Conservation (phyloP, 345 rosid genomes). For the Psidium friedrichsthalianum region DNA sequence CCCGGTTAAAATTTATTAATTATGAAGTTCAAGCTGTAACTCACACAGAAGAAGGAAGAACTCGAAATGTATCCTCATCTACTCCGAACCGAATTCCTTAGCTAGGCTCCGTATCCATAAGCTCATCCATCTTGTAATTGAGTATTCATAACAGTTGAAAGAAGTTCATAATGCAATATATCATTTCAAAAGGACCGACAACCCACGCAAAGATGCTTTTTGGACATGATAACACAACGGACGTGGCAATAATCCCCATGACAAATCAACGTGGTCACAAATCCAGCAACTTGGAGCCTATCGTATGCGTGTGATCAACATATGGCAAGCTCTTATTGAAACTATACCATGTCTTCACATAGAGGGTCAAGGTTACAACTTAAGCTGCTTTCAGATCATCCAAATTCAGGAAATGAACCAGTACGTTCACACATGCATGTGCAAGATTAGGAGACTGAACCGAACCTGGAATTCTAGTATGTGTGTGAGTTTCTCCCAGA, state of each 20-base stretch:
- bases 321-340: background rate
- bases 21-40: background rate
- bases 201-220: background rate
- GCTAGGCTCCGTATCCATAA: background rate
- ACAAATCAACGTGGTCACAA: background rate
- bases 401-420: background rate
- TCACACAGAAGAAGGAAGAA: background rate
- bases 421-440: background rate
- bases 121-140: background rate
- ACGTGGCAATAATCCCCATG: background rate
- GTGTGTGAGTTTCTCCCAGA: background rate
- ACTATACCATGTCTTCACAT: background rate
- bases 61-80: background rate
- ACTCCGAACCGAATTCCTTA: background rate
- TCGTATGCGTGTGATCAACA: background rate
- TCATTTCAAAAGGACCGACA: background rate
- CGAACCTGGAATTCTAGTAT: background rate
- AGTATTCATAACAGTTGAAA: background rate
- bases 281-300: background rate
- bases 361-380: background rate
- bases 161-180: background rate
- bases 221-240: background rate
- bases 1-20: background rate
- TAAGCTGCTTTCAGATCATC: background rate
- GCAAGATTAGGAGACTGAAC: background rate